Evolutionary conservation across 2,329 filamentous ascomycete genomes (phyloP).

Genomic region (Paecilomyces dactylethromorphus): DNA sequence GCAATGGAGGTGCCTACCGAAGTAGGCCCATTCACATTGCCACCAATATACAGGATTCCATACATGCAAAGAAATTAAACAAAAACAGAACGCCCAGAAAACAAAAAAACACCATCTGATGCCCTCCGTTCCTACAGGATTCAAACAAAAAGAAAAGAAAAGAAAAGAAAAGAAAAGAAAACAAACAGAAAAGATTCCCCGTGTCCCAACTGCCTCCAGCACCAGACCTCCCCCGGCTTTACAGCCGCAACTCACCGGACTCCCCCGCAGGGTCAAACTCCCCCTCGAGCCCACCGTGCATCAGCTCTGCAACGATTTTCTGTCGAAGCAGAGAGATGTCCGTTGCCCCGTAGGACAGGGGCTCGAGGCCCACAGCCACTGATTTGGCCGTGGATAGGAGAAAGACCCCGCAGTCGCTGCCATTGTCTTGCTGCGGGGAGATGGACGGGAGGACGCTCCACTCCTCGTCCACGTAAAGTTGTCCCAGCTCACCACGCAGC

Average conservation of each 20-base stretch:
- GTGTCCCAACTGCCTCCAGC: not conserved
- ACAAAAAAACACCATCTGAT: constrained; percentile 1
- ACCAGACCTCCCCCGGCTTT: constrained; percentile 3
- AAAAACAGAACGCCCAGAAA: not conserved
- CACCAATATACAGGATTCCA: not conserved
- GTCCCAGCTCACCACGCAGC: constrained; percentile 36
- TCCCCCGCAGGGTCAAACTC: constrained; percentile 30
- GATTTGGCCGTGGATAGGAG: constrained; percentile 43
- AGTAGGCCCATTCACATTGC: not conserved
- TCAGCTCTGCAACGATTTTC: constrained; percentile 43
- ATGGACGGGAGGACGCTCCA: constrained; percentile 34
- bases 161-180: constrained; percentile 3
- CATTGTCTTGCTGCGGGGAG: constrained; percentile 41
- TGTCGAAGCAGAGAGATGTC: constrained; percentile 36
- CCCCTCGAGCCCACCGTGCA: constrained; percentile 38
- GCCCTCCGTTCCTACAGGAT: not conserved
- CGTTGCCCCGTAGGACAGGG: constrained; percentile 32
- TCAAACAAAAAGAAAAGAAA: constrained; percentile 1
- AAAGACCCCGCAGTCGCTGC: constrained; percentile 46
- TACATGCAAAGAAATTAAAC: constrained; percentile 1
- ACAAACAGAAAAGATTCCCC: not conserved
- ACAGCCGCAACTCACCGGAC: constrained; percentile 17
- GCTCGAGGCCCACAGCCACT: constrained; percentile 38
- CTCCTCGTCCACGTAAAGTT: constrained; percentile 34
- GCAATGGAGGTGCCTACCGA: constrained; percentile 1